Base-by-base conservation (phyloP, 257 asterid genomes). In the Cruciata laevipes region DNA sequence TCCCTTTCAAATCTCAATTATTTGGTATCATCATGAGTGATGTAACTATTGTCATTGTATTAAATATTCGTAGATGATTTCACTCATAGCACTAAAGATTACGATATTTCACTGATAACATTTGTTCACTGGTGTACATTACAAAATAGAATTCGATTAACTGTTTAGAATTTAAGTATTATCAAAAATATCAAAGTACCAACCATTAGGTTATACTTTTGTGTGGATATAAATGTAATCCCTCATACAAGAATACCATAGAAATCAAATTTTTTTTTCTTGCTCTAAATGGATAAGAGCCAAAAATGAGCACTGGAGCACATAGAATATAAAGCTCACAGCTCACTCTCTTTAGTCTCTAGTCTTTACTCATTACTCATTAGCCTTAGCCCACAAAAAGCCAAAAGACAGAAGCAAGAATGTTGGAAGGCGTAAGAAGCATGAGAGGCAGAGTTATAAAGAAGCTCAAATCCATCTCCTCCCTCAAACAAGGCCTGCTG, bases 371-470 rank as follows among this genome's bases (percentile, higher is more conserved):
- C 51, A 13, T 58, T 24, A 8, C 37, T 24, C 32, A 7, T 58
- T 58, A 56, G 61, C 2, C 53, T 47, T 47, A 47, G 55, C 20
- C 53, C 55, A 47, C 55, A 47, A 14, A 47, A 47, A 47, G 55
- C 55, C 55, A 21, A 56, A 11, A 35, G 63, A 51, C 3, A 21
- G 13, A 10, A 21, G 32, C n/a, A 6, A 32, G 18, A 33, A 53
- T 52, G 18, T n/a, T 24, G 27, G 65, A 75, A 63, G 67, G 55
- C 60, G 81, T 73, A 82, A 80, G 66, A 53, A 76, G 53, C 82
- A 77, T 82, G 74, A 82, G 77, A 70, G 85, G 84, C 62, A 76
- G 79, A 79, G 61, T 87, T 47, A 61, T 77, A 35, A 77, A 78
- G 73, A 85, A 84, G 66, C 78, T 83, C 61, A 84, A 81, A 74